Base-by-base conservation (phyloP, 2,329 filamentous ascomycete genomes). In the Fusarium algeriense region DNA sequence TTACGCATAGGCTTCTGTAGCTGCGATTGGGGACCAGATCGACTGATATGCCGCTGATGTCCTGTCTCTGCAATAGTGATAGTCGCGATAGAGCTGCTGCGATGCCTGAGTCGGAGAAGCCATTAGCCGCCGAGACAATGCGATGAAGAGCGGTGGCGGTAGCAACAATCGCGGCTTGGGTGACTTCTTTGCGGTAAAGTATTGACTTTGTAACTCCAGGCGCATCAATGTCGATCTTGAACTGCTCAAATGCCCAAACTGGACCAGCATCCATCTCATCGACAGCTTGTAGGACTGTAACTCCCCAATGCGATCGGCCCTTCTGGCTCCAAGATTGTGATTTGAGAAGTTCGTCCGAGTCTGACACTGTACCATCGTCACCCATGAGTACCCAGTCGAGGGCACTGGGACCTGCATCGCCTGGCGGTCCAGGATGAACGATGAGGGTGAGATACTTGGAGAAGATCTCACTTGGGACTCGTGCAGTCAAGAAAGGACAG, bases 181-280 rank as follows among this genome's bases (percentile, higher is more conserved):
- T 71, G 19, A 71, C 46, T 5, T 38, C 43, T 23, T 57, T 60
- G 38, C 69, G 50, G 26, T 71, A 71, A 2, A 71, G 64, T 14
- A 45, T 71, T 40, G 69, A 66, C 40, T 71, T 71, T 8, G 67
- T 71, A 14, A 44, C 45, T 15, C 68, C 55, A 3, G 64, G 55
- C 1, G 60, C 49, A 28, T 71, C 59, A 6, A 71, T 71, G 19
- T 68, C 35, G n/a, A 71, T 34, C 19, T 60, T 46, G 45, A 71
- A 71, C 7, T 71, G 69, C 7, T 71, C 67, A 30, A 71, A 71
- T 5, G 69, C 69, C 69, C 69, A 71, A 2, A 71, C 64, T 19
- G 67, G 67, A 9, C 69, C 69, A 19, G 69, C 69, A 8, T 71
- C 69, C 49, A 71, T 67, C 63, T 71, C 69, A 8, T 60, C 58